phyloP scores from a whole-genome alignment of 208 protist genomes.

The Novymonas esmeraldas region DNA sequence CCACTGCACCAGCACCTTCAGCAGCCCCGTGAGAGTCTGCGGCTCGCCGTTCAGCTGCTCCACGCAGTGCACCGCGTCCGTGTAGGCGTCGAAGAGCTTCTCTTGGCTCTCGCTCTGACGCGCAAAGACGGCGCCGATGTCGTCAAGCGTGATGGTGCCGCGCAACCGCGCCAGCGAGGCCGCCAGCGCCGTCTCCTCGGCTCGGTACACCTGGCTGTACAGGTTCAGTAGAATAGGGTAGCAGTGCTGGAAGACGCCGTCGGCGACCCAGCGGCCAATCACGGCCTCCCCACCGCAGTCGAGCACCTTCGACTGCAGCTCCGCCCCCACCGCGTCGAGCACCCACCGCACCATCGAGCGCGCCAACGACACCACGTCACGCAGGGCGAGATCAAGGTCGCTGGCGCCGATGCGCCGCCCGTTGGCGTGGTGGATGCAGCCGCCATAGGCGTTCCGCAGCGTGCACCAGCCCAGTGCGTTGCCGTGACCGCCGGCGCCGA shows the following conservation, averaged over 20 bases:
- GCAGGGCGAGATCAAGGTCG: slow-evolving; percentile 72
- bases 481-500: slow-evolving; percentile 45
- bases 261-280: slow-evolving; percentile 63
- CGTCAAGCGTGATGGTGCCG: slow-evolving; percentile 62
- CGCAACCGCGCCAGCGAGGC: slow-evolving; percentile 51
- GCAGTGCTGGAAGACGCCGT: slow-evolving; percentile 63
- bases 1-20: slow-evolving; percentile 75
- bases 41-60: slow-evolving; percentile 52
- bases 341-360: slow-evolving; percentile 71
- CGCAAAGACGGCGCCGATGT: slow-evolving; percentile 81
- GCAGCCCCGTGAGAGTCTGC: slow-evolving; percentile 61
- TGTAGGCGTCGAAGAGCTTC: slow-evolving; percentile 84
- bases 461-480: slow-evolving; percentile 72
- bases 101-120: slow-evolving; percentile 53
- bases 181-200: slow-evolving; percentile 48
- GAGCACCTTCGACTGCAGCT: slow-evolving; percentile 33
- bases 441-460: slow-evolving; percentile 62
- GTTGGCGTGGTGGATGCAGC: slow-evolving; percentile 66
- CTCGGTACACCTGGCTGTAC: slow-evolving; percentile 64
- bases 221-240: slow-evolving; percentile 71
- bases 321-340: slow-evolving; percentile 47
- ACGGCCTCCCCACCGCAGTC: slow-evolving; percentile 40
- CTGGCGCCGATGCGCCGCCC: slow-evolving; percentile 46
- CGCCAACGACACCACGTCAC: slow-evolving; percentile 74
- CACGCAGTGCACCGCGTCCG: slow-evolving; percentile 72